Conservation (phyloP, 331 rosid species). For the Rosa hybrid region DNA sequence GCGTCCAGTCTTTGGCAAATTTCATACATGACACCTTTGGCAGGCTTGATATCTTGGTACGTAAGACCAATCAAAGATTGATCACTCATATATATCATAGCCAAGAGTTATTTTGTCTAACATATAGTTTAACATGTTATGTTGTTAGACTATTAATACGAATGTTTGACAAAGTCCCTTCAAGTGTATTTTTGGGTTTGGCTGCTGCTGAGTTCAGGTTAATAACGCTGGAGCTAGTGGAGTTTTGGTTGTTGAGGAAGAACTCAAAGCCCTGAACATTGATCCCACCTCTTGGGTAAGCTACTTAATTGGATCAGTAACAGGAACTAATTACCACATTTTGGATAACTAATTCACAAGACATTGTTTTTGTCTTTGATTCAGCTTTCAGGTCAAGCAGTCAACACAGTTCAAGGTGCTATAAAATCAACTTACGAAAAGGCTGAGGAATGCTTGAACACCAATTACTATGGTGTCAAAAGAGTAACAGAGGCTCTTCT, state of each 20-base stretch:
- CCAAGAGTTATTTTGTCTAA: background rate
- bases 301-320: background rate
- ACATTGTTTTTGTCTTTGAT: background rate
- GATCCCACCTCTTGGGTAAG: conserved; percentile 49
- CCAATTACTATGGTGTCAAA: conserved; percentile 54
- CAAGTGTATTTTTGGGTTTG: background rate
- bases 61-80: background rate
- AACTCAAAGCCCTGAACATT: conserved; percentile 41
- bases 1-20: conserved; percentile 37
- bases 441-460: conserved; percentile 52
- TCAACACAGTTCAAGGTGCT: conserved; percentile 32
- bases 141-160: background rate
- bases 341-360: background rate
- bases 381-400: conserved; percentile 48
- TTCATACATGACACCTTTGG: conserved; percentile 43
- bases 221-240: conserved; percentile 53
- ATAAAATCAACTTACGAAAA: conserved; percentile 37
- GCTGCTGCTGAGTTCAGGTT: conserved; percentile 44
- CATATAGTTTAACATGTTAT: background rate
- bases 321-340: background rate
- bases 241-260: conserved; percentile 40
- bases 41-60: conserved; percentile 60
- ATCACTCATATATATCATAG: too few species aligned
- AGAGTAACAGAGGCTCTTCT: conserved; percentile 57
- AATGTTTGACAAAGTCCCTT: background rate